Evolutionary conservation across 108 stramenopile species (phyloP), one percentile per base, ranked within the genome.

Genomic region (Chaetoceros tenuissimus): DNA sequence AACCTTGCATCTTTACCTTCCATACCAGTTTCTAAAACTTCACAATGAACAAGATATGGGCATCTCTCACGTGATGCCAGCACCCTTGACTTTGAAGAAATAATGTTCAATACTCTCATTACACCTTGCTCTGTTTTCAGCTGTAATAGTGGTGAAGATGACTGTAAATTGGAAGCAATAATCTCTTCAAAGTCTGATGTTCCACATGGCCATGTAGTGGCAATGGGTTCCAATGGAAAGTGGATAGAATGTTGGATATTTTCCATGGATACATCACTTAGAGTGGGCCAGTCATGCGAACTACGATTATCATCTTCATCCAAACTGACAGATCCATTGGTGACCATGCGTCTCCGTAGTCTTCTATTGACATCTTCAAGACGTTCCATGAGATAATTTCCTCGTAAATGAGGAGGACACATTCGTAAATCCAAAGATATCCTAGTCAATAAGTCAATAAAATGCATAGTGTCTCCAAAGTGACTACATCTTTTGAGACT

Each of bases 381-480:
- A 47, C 68, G 44, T 17, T 75, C 72, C 21, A 73, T 64, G 25
- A 89, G 53, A 58, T 74, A 75, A 2, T 56, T 43, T 31, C 54
- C 24, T 17, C 83, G 73, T 48, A 82, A 81, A 29, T 63, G 46
- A 0, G 58, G 30, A 0, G 86, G 81, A 13, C 85, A 75, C 13
- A 51, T 48, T 34, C 84, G 58, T 40, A 92, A 50, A 53, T 92
- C 84, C 51, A 85, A 48, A n/a, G 85, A 87, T 57, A 86, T 74
- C 60, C 84, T 80, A 3, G 90, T 86, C 16, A 92, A 58, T 50
- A 73, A 57, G 70, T 92, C 90, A 21, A 92, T 67, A 40, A 92
- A 86, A 51, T 88, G 86, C 90, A 92, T 92, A 19, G 90, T 87
- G 47, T 92, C 90, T 22, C 90, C 90, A 63, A 80, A 92, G 55